Evolutionary conservation across 1,284 basidiomycete species (phyloP).

Genomic region (Flammula alnicola): DNA sequence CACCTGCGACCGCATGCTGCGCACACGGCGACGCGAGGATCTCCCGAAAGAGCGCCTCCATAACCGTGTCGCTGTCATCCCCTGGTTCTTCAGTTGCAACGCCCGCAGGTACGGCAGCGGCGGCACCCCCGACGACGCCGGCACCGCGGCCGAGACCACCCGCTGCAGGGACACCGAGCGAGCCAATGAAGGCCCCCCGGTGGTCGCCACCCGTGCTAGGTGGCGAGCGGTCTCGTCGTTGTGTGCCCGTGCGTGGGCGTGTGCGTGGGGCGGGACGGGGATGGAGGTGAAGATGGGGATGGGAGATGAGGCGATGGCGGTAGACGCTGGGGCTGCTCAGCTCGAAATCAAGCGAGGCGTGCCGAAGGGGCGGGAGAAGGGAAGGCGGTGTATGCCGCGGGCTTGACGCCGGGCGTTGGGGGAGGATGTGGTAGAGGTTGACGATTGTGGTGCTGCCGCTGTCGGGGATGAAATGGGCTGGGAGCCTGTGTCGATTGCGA

Average conservation of each 20-base stretch:
- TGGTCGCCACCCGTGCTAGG: constrained; percentile 92
- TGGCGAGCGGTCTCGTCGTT: constrained; percentile 81
- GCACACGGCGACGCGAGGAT: constrained; percentile 62
- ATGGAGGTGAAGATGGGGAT: constrained; percentile 26
- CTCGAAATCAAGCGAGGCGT: constrained; percentile 42
- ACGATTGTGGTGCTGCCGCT: too few relatives aligned
- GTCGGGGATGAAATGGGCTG: too few relatives aligned
- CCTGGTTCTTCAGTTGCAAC: constrained; percentile 19
- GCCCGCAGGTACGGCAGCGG: constrained; percentile 29
- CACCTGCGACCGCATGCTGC: constrained; percentile 27
- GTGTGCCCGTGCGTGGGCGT: constrained; percentile 7
- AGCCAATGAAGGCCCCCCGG: constrained; percentile 53
- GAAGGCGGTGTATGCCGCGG: constrained; percentile 38
- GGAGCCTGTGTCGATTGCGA: constrained; percentile 22
- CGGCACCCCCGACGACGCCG: constrained; percentile 17
- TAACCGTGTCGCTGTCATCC: constrained; percentile 40
- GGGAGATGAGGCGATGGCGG: constrained; percentile 20
- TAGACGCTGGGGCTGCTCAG: constrained; percentile 32
- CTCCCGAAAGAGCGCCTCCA: constrained; percentile 70
- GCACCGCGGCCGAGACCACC: constrained; percentile 56
- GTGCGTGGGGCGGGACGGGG: constrained; percentile 7
- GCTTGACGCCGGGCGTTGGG: constrained; percentile 29
- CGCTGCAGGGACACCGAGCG: constrained; percentile 82
- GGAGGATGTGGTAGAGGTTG: too few relatives aligned
- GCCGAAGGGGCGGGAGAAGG: constrained; percentile 57